These are phyloP conservation scores for Fusarium secorum DNA, from an alignment of 2,329 filamentous ascomycete species.

Conservation along the genomic window DNA sequence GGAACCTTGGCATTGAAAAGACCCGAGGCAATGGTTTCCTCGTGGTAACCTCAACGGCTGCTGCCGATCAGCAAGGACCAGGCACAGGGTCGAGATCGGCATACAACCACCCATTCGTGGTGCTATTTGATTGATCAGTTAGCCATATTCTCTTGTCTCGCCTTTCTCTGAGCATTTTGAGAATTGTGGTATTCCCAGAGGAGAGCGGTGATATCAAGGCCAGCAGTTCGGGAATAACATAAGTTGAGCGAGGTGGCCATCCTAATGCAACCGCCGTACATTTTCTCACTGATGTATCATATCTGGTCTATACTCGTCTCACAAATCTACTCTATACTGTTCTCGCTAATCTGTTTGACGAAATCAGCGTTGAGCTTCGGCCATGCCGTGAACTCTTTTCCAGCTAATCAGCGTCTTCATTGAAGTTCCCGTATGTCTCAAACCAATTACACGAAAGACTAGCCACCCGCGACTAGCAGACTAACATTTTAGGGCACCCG, in stretches of 20 bases:
- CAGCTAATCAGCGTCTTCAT: background rate
- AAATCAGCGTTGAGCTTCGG: background rate
- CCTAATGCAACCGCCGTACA: no score
- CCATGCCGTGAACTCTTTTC: background rate
- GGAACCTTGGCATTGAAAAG: background rate
- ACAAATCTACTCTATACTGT: accelerated
- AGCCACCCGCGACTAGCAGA: background rate
- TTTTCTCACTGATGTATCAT: no score
- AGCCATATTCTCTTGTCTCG: accelerated
- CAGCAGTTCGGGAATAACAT: background rate
- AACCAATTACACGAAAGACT: background rate
- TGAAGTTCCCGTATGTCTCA: background rate
- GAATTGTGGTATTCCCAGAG: no score
- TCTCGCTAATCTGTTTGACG: no score
- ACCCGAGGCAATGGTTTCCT: background rate
- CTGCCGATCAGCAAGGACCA: background rate
- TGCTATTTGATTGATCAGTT: background rate
- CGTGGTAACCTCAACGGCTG: background rate
- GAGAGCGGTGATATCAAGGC: background rate
- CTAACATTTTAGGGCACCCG: background rate
- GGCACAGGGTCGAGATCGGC: background rate
- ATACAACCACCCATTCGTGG: accelerated
- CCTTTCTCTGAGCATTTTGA: accelerated
- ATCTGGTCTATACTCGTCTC: no score
- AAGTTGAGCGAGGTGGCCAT: background rate